phyloP scores from a whole-genome alignment of 2,329 filamentous ascomycete genomes.

The Nemania abortiva region DNA sequence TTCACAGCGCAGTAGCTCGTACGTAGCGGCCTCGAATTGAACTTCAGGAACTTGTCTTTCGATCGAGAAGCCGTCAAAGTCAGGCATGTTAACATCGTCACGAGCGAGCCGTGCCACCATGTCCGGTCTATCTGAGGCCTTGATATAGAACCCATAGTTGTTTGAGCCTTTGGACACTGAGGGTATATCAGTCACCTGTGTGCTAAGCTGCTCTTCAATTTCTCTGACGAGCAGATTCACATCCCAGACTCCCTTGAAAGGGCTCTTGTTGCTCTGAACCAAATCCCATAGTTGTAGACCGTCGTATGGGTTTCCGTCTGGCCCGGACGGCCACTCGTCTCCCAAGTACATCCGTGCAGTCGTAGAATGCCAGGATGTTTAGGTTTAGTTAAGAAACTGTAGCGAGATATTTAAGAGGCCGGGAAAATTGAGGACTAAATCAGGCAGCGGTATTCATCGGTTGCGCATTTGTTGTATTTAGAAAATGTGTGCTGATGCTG shows the following conservation, averaged over 20 bases:
- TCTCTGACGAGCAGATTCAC: conserved; percentile 19
- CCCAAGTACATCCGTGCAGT: too few relatives aligned
- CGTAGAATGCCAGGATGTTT: too few relatives aligned
- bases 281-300: conserved; percentile 1
- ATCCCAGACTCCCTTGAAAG: conserved; percentile 3
- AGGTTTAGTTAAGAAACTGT: too few relatives aligned
- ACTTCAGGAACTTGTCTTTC: conserved; percentile 13
- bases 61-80: conserved; percentile 19
- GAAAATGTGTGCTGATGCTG: too few relatives aligned
- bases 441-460: too few relatives aligned
- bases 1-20: conserved; percentile 5
- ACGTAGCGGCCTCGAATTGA: conserved; percentile 8
- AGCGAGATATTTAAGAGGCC: too few relatives aligned
- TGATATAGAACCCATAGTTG: conserved; percentile 13
- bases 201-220: conserved; percentile 11
- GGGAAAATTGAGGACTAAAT: too few relatives aligned
- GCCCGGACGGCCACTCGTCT: too few relatives aligned
- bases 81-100: conserved; percentile 11
- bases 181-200: conserved; percentile 9
- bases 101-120: not conserved
- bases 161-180: conserved; percentile 8
- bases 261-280: conserved; percentile 12
- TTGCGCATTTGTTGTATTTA: too few relatives aligned
- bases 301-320: too few relatives aligned
- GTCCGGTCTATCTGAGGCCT: not conserved